phyloP scores from a whole-genome alignment of 345 rosid species.

The Syzygium aromaticum region DNA sequence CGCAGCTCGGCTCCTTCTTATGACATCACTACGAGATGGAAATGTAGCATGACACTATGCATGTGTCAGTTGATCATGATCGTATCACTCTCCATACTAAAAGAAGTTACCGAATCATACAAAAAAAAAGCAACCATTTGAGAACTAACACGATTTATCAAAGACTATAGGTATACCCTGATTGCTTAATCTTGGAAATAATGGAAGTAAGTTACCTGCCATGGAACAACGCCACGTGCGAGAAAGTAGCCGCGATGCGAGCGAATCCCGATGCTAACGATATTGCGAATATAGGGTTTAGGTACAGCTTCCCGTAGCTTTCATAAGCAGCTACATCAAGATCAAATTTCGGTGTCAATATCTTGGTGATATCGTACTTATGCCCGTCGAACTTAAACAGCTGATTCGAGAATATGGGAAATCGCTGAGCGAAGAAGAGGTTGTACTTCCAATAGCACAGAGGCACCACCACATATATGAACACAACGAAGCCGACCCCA shows the following conservation, averaged over 20 bases:
- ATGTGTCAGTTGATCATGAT: neutral
- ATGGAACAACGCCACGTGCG: constrained; percentile 86
- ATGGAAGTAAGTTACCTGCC: constrained; percentile 45
- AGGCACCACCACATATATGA: constrained; percentile 76
- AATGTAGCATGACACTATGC: neutral
- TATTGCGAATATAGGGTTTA: constrained; percentile 88
- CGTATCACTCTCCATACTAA: neutral
- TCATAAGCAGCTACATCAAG: constrained; percentile 58
- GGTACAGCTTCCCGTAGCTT: constrained; percentile 77
- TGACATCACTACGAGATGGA: constrained; percentile 42
- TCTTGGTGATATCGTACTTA: constrained; percentile 71
- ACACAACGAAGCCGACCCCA: constrained; percentile 75
- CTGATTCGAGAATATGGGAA: constrained; percentile 82
- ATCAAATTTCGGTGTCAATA: constrained; percentile 63
- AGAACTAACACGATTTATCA: neutral
- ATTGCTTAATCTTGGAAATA: neutral
- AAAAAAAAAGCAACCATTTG: neutral
- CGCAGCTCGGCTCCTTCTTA: constrained; percentile 65
- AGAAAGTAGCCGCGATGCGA: constrained; percentile 77
- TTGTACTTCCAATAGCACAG: constrained; percentile 82
- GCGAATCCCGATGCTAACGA: constrained; percentile 88
- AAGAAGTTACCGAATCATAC: neutral
- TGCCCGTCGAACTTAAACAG: constrained; percentile 62
- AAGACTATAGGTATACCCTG: neutral
- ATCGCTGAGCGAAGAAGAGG: constrained; percentile 71